A percentile compares a stretch with the other conserved stretches of the same genome.
Conservation (phyloP, 2,329 filamentous ascomycete genomes). For the Fusarium torreyae region DNA sequence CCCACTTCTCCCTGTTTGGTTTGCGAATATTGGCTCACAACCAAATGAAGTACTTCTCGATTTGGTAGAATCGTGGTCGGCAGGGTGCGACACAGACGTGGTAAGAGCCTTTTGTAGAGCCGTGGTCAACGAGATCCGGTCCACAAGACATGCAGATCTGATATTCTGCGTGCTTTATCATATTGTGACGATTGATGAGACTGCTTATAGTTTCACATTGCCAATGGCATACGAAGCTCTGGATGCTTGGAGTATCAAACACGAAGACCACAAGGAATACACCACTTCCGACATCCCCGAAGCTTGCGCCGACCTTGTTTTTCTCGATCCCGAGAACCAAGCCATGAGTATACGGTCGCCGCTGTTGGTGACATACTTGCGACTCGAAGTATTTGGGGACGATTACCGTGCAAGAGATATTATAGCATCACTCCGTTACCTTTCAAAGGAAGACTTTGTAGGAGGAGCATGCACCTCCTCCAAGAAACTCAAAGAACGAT, state of each 20-base stretch:
- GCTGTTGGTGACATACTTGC: background rate
- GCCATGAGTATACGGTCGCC: background rate
- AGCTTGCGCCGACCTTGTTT: background rate
- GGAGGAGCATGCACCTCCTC: background rate
- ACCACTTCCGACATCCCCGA: background rate
- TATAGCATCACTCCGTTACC: background rate
- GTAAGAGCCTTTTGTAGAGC: background rate
- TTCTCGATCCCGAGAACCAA: background rate
- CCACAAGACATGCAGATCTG: background rate
- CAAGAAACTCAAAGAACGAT: background rate
- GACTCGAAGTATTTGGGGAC: background rate
- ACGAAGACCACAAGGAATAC: background rate
- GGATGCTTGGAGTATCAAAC: background rate
- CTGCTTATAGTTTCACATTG: background rate
- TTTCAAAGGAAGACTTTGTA: background rate
- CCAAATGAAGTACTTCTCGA: background rate
- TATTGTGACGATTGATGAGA: background rate
- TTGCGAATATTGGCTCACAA: background rate
- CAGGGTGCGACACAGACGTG: background rate
- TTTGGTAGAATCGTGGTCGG: background rate
- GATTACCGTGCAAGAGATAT: background rate
- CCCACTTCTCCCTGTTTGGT: background rate
- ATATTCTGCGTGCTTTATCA: slow-evolving; percentile 4
- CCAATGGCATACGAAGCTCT: slow-evolving; percentile 7
- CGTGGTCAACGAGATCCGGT: background rate